A percentile compares a stretch with the other conserved stretches of the same genome.
Evolutionary conservation across 1,284 basidiomycete species (phyloP).

Genomic region (Marasmius fiardii): DNA sequence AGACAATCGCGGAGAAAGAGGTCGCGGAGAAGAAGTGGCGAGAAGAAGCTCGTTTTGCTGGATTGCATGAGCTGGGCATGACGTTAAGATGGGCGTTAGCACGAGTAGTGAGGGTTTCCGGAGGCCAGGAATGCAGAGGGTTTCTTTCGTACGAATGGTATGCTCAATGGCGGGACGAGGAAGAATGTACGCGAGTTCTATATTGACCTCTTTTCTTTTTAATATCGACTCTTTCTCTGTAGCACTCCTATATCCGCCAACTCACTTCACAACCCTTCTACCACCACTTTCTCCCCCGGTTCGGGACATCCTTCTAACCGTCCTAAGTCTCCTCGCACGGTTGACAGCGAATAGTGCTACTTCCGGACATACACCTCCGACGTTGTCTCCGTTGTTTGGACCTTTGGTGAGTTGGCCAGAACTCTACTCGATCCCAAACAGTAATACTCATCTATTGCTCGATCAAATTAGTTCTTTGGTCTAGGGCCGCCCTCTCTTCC

Average conservation of each 20-base stretch:
- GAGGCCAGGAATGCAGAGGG: slow-evolving; percentile 65
- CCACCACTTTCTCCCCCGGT: slow-evolving; percentile 50
- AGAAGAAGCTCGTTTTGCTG: slow-evolving; percentile 79
- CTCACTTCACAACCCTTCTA: slow-evolving; percentile 65
- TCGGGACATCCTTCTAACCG: slow-evolving; percentile 57
- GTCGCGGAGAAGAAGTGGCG: slow-evolving; percentile 60
- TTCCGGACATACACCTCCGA: slow-evolving; percentile 82
- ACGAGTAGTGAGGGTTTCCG: slow-evolving; percentile 58
- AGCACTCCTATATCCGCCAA: slow-evolving; percentile 67
- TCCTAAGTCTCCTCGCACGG: slow-evolving; percentile 74
- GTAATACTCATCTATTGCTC: background rate
- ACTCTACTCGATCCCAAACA: background rate
- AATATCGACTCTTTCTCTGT: slow-evolving; percentile 13
- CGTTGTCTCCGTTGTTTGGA: slow-evolving; percentile 85
- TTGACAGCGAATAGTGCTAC: slow-evolving; percentile 77
- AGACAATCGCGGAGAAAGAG: slow-evolving; percentile 21
- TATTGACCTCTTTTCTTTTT: slow-evolving; percentile 16
- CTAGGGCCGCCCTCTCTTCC: slow-evolving; percentile 58
- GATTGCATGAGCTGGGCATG: slow-evolving; percentile 84
- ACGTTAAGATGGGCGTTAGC: slow-evolving; percentile 83
- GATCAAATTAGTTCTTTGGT: slow-evolving; percentile 59
- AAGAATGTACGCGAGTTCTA: slow-evolving; percentile 58
- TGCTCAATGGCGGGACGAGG: slow-evolving; percentile 70
- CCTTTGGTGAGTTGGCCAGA: slow-evolving; percentile 39
- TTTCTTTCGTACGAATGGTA: slow-evolving; percentile 79